Percentiles rank a stretch among this genome's conserved stretches.
phyloP scores from a whole-genome alignment of 805 yeast genomes.

The Kodamaea restingae region DNA sequence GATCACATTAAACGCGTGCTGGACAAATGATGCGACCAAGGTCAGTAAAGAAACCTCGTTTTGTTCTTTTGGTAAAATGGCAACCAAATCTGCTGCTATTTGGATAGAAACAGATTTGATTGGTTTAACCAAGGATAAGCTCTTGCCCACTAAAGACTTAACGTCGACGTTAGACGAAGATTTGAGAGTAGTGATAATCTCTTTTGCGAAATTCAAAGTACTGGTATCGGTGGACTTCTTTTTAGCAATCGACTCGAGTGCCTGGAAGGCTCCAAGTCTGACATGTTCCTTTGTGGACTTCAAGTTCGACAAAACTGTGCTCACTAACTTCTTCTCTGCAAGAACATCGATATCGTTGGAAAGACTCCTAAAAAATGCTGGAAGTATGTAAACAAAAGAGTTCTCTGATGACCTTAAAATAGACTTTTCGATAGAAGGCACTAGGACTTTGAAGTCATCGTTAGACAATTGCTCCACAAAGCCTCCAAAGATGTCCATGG shows the following conservation, averaged over 20 bases:
- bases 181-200: conserved; percentile 55
- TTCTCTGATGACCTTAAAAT: conserved; percentile 74
- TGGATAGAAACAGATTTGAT: conserved; percentile 23
- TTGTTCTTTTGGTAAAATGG: conserved; percentile 66
- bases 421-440: conserved; percentile 69
- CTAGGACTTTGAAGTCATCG: conserved; percentile 29
- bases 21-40: conserved; percentile 47
- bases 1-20: conserved; percentile 33
- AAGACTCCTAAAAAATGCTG: conserved; percentile 39
- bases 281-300: conserved; percentile 71
- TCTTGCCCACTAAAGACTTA: conserved; percentile 48
- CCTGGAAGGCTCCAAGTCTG: conserved; percentile 44
- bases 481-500: conserved; percentile 37
- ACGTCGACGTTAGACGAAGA: conserved; percentile 58
- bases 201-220: conserved; percentile 41
- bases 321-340: conserved; percentile 30
- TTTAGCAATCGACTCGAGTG: conserved; percentile 24
- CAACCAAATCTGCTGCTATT: conserved; percentile 42
- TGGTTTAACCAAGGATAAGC: conserved; percentile 32
- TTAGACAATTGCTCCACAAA: conserved; percentile 43
- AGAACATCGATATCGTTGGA: conserved; percentile 27
- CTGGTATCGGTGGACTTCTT: conserved; percentile 13
- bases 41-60: conserved; percentile 61
- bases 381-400: conserved; percentile 53
- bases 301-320: conserved; percentile 40